Evolutionary conservation across 345 rosid genomes (phyloP).

Genomic region (Theobroma cacao): DNA sequence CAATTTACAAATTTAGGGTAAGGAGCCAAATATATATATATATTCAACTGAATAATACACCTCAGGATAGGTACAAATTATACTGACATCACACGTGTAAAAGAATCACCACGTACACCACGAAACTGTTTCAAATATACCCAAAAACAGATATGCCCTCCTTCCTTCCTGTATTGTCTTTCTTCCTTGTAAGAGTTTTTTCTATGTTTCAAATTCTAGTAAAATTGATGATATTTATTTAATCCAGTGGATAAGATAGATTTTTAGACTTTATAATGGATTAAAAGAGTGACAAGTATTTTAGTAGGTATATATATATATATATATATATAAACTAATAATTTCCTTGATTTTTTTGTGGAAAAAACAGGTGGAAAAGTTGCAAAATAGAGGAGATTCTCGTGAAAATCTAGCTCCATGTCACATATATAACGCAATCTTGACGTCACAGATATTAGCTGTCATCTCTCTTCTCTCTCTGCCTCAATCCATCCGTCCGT

Average conservation of each 20-base stretch:
- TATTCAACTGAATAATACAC: neutral
- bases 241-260: no score
- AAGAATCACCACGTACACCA: neutral
- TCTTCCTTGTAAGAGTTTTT: neutral
- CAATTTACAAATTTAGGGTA: no score
- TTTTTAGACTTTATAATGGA: no score
- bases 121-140: neutral
- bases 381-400: neutral
- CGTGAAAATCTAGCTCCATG: constrained; percentile 6
- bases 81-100: neutral
- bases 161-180: no score
- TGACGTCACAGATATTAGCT: constrained; percentile 33
- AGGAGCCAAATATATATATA: no score
- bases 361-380: neutral
- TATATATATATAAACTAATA: no score
- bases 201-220: neutral
- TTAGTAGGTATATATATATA: no score
- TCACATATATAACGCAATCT: constrained; percentile 25
- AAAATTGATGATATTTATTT: neutral
- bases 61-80: neutral
- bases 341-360: neutral
- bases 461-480: constrained; percentile 25
- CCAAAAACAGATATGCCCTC: neutral
- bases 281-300: no score
- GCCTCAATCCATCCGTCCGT: neutral